Evolutionary conservation across 2,329 filamentous ascomycete species (phyloP), one percentile per base, ranked within the genome.

Genomic region (Venturia asperata): DNA sequence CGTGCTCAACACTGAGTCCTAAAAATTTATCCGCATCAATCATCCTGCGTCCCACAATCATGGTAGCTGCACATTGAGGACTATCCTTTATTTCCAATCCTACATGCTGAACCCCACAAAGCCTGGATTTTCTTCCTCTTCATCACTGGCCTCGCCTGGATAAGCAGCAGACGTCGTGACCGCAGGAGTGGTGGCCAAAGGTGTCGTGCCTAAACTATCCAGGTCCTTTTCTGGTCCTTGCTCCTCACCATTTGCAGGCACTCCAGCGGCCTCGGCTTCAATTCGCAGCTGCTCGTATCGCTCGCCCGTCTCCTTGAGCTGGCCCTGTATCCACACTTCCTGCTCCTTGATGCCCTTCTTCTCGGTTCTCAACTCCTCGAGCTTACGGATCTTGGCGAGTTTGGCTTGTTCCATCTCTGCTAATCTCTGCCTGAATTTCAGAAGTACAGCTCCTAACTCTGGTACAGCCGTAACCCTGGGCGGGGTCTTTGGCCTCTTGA

Each of bases 241-340:
- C 7, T 45, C n/a, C 49, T 66, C 63, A 24, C 21, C 58, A 65
- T 39, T 43, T 19, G 27, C 39, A 63, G 19, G n/a, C 21, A 58
- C 6, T 13, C 34, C 43, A 21, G 61, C 27, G 19, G 43, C 34
- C 41, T 58, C 64, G n/a, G 64, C 60, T 55, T 63, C 61, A 27
- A 58, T 55, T 6, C 45, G 47, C 27, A 63, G n/a, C 34, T 66
- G 64, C 70, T 87, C 82, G 72, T 88, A 91, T 68, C 85, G 82
- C 67, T 90, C 86, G 0, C 90, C 92, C 0, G 91, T 90, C 73
- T 94, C 88, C 72, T 91, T 88, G 63, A 97, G 78, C 64, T 95
- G 78, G 24, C 83, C 82, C 75, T 97, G 92, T 0, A 97, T 88
- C 74, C 94, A 90, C 5, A 80, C 82, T 75, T 96, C 90, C 66